phyloP scores from a whole-genome alignment of 2,329 filamentous ascomycete species.

The Xylaria sp. region DNA sequence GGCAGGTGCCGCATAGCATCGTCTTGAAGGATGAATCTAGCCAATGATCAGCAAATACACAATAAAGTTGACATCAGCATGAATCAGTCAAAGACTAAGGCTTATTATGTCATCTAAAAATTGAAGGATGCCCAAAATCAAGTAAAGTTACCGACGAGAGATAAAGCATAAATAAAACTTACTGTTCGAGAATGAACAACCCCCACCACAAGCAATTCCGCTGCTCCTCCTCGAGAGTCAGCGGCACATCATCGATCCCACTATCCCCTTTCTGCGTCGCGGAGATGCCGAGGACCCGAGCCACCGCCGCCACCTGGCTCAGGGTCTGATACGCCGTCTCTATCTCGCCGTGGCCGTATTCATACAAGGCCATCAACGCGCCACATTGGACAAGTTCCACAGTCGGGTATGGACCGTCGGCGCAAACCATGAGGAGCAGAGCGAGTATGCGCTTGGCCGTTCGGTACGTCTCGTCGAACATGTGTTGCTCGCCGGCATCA shows the following conservation, averaged over 20 bases:
- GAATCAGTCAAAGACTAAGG: background rate
- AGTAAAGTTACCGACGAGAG: too few relatives aligned
- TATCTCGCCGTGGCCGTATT: slow-evolving; percentile 52
- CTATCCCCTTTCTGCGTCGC: slow-evolving; percentile 45
- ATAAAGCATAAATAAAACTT: slow-evolving; percentile 31
- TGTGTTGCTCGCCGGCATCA: slow-evolving; percentile 43
- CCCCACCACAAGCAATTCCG: slow-evolving; percentile 51
- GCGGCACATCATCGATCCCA: slow-evolving; percentile 32
- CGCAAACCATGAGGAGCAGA: slow-evolving; percentile 43
- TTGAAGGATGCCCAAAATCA: background rate
- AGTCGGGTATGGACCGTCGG: slow-evolving; percentile 40
- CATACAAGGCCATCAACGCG: slow-evolving; percentile 49
- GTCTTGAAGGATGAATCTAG: slow-evolving; percentile 42
- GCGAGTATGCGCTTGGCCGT: slow-evolving; percentile 47
- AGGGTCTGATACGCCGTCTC: slow-evolving; percentile 50
- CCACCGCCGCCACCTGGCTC: slow-evolving; percentile 48
- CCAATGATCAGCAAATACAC: slow-evolving; percentile 16
- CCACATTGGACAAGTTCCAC: slow-evolving; percentile 50
- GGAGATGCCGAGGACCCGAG: slow-evolving; percentile 44
- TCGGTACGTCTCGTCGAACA: slow-evolving; percentile 49
- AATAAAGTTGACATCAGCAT: background rate
- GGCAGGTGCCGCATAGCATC: slow-evolving; percentile 38
- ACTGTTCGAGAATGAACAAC: slow-evolving; percentile 52
- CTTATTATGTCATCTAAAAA: background rate
- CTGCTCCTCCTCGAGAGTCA: slow-evolving; percentile 40